Percentiles rank a stretch among this genome's conserved stretches.
These are phyloP conservation scores for Xenoacremonium recifei DNA, from an alignment of 2,329 filamentous ascomycete genomes.

Conservation along the genomic window DNA sequence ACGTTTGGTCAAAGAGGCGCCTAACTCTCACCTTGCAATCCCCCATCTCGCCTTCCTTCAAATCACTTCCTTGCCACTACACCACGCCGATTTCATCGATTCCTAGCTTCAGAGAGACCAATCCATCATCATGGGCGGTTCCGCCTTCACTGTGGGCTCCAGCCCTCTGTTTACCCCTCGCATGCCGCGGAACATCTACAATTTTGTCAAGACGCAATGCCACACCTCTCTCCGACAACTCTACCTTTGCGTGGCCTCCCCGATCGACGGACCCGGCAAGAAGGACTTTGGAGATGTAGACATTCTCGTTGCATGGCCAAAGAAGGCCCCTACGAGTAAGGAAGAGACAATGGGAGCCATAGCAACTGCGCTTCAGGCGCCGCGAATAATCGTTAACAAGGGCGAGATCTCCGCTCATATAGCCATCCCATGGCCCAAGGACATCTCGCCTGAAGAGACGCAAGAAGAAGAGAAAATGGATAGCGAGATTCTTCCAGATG, in stretches of 20 bases:
- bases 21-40: no score
- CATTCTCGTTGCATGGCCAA: conserved; percentile 53
- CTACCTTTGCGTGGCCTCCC: conserved; percentile 55
- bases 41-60: no score
- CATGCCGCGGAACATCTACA: conserved; percentile 60
- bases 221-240: conserved; percentile 46
- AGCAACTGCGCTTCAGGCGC: conserved; percentile 42
- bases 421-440: conserved; percentile 55
- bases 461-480: neutral
- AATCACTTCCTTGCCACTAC: no score
- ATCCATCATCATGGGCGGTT: conserved; percentile 67
- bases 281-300: conserved; percentile 71
- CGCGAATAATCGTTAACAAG: conserved; percentile 30
- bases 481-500: neutral
- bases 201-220: conserved; percentile 44
- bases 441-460: neutral
- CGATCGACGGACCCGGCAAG: conserved; percentile 70
- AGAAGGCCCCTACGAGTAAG: conserved; percentile 5
- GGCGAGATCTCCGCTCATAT: conserved; percentile 38
- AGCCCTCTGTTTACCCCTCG: conserved; percentile 60
- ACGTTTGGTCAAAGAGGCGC: no score
- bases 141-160: conserved; percentile 49
- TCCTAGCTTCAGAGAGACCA: no score
- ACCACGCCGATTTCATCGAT: no score
- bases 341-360: conserved; percentile 31